phyloP scores from a whole-genome alignment of 345 rosid genomes.

The Aegle marmelos region DNA sequence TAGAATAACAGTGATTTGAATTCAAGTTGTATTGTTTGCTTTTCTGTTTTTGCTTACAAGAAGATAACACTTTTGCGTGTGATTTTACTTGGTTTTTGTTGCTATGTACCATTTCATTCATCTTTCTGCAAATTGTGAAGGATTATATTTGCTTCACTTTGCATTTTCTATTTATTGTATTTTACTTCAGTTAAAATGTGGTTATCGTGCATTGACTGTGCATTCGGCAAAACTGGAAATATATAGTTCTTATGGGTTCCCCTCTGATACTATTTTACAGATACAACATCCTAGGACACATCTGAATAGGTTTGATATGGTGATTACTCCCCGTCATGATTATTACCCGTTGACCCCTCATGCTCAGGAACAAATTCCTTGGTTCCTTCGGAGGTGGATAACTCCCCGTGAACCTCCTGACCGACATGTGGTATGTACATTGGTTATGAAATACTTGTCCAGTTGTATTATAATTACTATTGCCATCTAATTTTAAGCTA shows the following conservation, averaged over 20 bases:
- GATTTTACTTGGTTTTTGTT: not conserved
- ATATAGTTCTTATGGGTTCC: not conserved
- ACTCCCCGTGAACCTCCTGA: slow-evolving; percentile 78
- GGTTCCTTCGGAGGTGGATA: slow-evolving; percentile 71
- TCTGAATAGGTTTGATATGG: slow-evolving; percentile 78
- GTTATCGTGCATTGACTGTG: not conserved
- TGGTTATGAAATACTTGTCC: slow-evolving; percentile 15
- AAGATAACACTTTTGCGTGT: no score
- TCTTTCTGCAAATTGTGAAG: not conserved
- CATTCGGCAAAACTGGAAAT: not conserved
- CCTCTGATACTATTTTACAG: slow-evolving; percentile 38
- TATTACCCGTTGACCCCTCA: slow-evolving; percentile 77
- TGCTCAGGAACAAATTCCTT: slow-evolving; percentile 63
- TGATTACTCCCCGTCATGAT: slow-evolving; percentile 86
- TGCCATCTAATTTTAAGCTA: not conserved
- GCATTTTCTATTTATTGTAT: not conserved
- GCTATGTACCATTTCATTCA: not conserved
- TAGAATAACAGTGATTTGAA: not conserved
- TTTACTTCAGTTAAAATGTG: not conserved
- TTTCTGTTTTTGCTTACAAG: not conserved
- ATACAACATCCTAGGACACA: slow-evolving; percentile 87
- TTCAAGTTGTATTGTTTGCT: not conserved
- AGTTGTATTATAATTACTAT: slow-evolving; percentile 6
- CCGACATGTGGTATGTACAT: slow-evolving; percentile 65
- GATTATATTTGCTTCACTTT: not conserved